Base-by-base conservation (phyloP, 2,329 filamentous ascomycete genomes). In the Colletotrichum aenigma region DNA sequence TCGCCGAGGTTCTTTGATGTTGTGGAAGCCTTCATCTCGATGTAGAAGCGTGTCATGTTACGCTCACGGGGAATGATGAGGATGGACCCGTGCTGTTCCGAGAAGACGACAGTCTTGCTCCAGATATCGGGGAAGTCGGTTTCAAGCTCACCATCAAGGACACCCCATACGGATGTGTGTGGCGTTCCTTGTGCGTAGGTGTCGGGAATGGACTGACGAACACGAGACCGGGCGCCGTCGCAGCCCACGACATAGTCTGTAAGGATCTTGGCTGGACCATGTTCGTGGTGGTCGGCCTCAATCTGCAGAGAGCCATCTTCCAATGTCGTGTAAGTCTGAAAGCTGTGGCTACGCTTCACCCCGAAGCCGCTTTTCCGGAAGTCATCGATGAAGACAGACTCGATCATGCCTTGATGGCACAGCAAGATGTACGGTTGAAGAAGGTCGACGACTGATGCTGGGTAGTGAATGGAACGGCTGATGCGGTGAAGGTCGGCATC, bases 101-200 rank as follows among this genome's bases (percentile, higher is more conserved):
- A 89, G 67, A 89, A 89, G 5, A 91, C 84, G 0, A 89, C 87
- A 1, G 89, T 89, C 80, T 91, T 91, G 79, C 88, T 90, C 88
- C 90, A 91, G 18, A 92, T 85, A 78, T 92, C 90, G 2, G 91
- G 91, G 66, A 92, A 92, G 77, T 92, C 87, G 3, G 91, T 91
- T 16, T 91, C 89, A 6, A 92, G 81, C 68, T 88, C 86, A 70
- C 90, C 89, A 77, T 92, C 91, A 10, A 92, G 79, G 0, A 92
- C 90, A 21, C 90, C 91, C 90, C 90, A 92, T 5, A 84, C 82
- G 2, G 89, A 86, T 18, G 64, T 56, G 18, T 69, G 74, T 0
- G 74, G 74, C 18, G 74, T 15, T 85, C 86, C 78, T 89, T 89
- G 38, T 83, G 87, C 83, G 21, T 83, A 77, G 15, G 86, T 83